A percentile compares a stretch with the other conserved stretches of the same genome.
Evolutionary conservation across 2,329 filamentous ascomycete species (phyloP).

Genomic region (Lecanicillium sp.): DNA sequence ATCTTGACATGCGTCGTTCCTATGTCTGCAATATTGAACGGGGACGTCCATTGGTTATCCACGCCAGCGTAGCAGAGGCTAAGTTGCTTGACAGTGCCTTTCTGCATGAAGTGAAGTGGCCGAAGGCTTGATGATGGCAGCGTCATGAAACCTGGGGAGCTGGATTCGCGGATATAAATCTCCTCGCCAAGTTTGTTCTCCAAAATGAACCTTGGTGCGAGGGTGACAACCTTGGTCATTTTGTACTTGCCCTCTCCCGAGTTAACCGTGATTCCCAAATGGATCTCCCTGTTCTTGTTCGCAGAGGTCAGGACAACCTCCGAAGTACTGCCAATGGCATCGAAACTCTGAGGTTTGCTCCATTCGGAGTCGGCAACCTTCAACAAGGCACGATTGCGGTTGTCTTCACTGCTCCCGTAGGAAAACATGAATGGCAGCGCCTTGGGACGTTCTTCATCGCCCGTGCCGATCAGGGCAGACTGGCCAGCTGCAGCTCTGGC

Average conservation of each 20-base stretch:
- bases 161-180: conserved; percentile 83
- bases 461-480: conserved; percentile 45
- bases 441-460: conserved; percentile 53
- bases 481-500: conserved; percentile 80
- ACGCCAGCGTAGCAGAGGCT: conserved; percentile 89
- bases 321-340: conserved; percentile 88
- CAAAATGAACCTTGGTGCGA: conserved; percentile 86
- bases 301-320: conserved; percentile 77
- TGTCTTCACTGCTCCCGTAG: conserved; percentile 76
- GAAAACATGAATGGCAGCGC: conserved; percentile 94
- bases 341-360: conserved; percentile 97
- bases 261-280: conserved; percentile 80
- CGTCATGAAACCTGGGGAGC: conserved; percentile 76
- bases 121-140: conserved; percentile 72
- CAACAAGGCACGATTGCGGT: conserved; percentile 80
- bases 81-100: conserved; percentile 75
- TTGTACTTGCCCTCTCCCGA: conserved; percentile 97
- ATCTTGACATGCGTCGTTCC: conserved; percentile 92
- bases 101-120: conserved; percentile 83
- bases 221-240: conserved; percentile 88
- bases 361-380: conserved; percentile 86
- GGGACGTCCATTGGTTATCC: conserved; percentile 95
- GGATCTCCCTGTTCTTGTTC: conserved; percentile 70
- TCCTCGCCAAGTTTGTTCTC: conserved; percentile 90
- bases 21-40: conserved; percentile 94